phyloP scores from a whole-genome alignment of 495 filamentous ascomycete genomes.

The Clavariopsis aquatica region DNA sequence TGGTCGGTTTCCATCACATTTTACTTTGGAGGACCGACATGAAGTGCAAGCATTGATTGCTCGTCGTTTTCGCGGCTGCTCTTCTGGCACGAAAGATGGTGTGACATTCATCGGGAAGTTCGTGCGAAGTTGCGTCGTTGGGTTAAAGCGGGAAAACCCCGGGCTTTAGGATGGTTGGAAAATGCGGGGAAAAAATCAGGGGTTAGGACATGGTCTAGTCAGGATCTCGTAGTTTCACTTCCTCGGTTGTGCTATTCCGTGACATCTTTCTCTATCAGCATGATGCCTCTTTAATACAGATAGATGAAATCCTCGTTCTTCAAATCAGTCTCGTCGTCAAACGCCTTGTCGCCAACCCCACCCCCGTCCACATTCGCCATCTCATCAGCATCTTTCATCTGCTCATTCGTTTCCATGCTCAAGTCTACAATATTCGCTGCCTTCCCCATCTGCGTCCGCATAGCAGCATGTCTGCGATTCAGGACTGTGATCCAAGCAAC shows the following conservation, averaged over 20 bases:
- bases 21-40: slow-evolving; percentile 22
- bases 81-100: neutral
- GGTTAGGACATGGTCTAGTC: neutral
- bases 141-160: neutral
- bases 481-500: slow-evolving; percentile 51
- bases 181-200: slow-evolving; percentile 1
- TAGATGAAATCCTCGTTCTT: slow-evolving; percentile 45
- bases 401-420: slow-evolving; percentile 35
- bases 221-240: neutral
- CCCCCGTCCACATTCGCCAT: slow-evolving; percentile 21
- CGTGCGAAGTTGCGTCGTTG: slow-evolving; percentile 1
- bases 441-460: slow-evolving; percentile 55
- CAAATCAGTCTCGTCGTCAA: slow-evolving; percentile 42
- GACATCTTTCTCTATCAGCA: neutral
- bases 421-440: slow-evolving; percentile 38
- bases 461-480: slow-evolving; percentile 56
- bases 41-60: slow-evolving; percentile 23
- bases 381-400: slow-evolving; percentile 28
- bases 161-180: neutral
- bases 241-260: neutral
- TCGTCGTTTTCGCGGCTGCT: slow-evolving; percentile 18
- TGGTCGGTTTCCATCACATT: slow-evolving; percentile 18
- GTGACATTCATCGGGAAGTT: slow-evolving; percentile 20
- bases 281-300: slow-evolving; percentile 34
- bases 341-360: slow-evolving; percentile 40